These are phyloP conservation scores for Fusarium floridanum DNA, from an alignment of 2,329 filamentous ascomycete genomes.

Conservation along the genomic window DNA sequence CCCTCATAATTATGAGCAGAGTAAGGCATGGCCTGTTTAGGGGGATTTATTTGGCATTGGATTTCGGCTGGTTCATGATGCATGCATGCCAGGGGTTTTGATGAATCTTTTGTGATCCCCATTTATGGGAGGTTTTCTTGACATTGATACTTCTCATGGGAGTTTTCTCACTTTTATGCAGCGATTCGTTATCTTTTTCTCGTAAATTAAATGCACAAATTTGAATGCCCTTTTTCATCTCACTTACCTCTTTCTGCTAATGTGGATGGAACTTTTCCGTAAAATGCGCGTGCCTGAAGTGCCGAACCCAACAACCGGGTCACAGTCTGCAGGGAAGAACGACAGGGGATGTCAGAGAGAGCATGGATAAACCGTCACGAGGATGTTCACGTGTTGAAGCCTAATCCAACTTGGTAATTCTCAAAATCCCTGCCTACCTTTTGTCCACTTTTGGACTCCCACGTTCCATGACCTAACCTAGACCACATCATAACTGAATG, in stretches of 20 bases:
- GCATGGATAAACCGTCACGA: not conserved
- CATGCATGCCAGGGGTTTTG: too few species aligned
- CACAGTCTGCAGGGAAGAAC: not conserved
- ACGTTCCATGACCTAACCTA: too few species aligned
- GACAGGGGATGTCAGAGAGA: not conserved
- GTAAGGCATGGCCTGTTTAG: not conserved
- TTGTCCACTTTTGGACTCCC: too few species aligned
- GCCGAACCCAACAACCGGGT: too few species aligned
- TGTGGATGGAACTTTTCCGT: rapidly evolving
- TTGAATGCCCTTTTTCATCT: not conserved
- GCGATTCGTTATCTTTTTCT: not conserved
- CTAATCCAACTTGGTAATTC: not conserved
- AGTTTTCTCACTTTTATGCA: too few species aligned
- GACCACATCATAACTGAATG: too few species aligned
- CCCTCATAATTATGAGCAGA: not conserved
- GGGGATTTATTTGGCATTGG: not conserved
- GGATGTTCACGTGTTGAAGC: not conserved
- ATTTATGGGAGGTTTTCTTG: not conserved
- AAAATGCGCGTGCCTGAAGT: not conserved
- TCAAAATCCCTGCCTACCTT: conserved; percentile 49
- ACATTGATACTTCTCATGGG: too few species aligned
- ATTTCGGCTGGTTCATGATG: not conserved
- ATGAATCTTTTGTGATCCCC: not conserved
- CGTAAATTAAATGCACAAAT: rapidly evolving
- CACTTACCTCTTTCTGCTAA: not conserved